Conservation (phyloP, 352 stramenopile genomes). For the Achlya hypogyna region DNA sequence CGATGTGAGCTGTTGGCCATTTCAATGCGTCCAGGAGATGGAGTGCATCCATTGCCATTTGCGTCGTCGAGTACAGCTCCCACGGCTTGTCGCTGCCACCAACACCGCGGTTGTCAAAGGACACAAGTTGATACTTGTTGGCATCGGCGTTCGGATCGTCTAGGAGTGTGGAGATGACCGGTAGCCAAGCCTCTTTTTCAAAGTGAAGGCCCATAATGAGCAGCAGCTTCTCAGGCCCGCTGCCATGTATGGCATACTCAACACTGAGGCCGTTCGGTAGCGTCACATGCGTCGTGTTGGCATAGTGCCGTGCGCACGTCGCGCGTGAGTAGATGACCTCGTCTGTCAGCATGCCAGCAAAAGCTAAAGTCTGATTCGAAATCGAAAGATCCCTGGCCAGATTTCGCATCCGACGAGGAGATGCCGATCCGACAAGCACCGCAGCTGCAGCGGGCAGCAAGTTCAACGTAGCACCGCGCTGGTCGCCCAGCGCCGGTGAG, state of each 20-base stretch:
- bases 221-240: slow-evolving; percentile 17
- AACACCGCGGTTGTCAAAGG: slow-evolving; percentile 50
- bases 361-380: background rate
- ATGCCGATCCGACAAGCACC: background rate
- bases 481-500: no score
- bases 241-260: slow-evolving; percentile 35
- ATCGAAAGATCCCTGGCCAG: background rate
- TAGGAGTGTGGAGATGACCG: slow-evolving; percentile 21
- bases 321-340: background rate
- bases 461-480: no score
- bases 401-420: background rate
- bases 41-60: slow-evolving; percentile 53
- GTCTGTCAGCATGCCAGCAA: background rate
- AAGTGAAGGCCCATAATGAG: slow-evolving; percentile 27
- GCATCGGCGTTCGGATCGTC: slow-evolving; percentile 3
- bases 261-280: slow-evolving; percentile 38
- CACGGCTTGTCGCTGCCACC: slow-evolving; percentile 37
- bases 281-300: slow-evolving; percentile 27
- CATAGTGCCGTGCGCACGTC: background rate
- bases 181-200: slow-evolving; percentile 23
- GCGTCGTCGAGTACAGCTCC: slow-evolving; percentile 44
- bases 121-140: slow-evolving; percentile 30
- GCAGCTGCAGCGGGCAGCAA: background rate
- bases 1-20: slow-evolving; percentile 40
- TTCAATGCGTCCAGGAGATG: slow-evolving; percentile 43